Base-by-base conservation (phyloP, 176 grass and related monocot species). In the Aegilops sharonensis region DNA sequence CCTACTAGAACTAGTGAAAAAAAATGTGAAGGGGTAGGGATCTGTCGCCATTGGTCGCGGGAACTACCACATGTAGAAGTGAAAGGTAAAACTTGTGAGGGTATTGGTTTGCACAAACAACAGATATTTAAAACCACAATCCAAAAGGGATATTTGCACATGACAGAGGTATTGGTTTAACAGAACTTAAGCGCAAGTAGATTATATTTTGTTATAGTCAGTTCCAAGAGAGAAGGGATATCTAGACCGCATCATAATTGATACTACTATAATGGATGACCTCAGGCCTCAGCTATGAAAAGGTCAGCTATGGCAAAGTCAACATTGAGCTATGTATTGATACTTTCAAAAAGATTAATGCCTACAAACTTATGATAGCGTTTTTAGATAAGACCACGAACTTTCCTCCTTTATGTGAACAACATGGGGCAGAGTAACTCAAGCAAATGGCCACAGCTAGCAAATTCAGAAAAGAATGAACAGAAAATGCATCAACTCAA, bases 401-500 rank as follows among this genome's bases (percentile, higher is more conserved):
- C 5, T 47, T 75, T 36, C 40, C 50, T 5, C 27, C 27, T 47
- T 47, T 50, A 50, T 67, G 18, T 68, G 63, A 57, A 50, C 18
- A 52, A 65, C 40, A 52, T 85, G 72, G 36, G 21, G n/a, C 31
- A 70, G 80, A 72, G 68, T 83, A 54, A 72, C 9, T 40, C 21
- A 18, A 59, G 32, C 52, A 18, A 20, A 20, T 27, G 48, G 32
- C 5, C 18, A 76, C 32, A 35, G 9, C 35, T 73, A 64, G 42
- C 57, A 81, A 54, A 0, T 30, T 52, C 8, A 31, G 36, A 30
- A 36, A 35, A 48, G 35, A 7, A 65, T 21, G 35, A 72, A 35
- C 37, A 74, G 39, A 23, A 45, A 13, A 6, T 34, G 30, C 29
- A 34, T 68, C 30, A 34, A 68, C 27, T 66, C 64, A 45, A 45